phyloP scores from a whole-genome alignment of 805 yeast genomes.

The Pichia scutulata region DNA sequence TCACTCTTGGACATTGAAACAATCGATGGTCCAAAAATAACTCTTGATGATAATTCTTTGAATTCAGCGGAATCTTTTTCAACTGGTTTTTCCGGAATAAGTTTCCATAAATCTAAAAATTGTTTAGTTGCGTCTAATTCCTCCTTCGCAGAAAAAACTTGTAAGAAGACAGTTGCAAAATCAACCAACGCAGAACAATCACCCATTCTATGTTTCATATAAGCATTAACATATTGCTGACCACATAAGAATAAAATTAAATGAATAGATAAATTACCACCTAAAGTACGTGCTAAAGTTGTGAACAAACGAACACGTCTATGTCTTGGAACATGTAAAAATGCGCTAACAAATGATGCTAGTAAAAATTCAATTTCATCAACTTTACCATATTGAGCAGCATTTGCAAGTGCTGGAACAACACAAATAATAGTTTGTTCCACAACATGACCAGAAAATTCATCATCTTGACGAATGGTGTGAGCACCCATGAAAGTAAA shows the following conservation, averaged over 20 bases:
- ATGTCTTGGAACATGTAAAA: constrained; percentile 92
- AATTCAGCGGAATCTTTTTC: constrained; percentile 32
- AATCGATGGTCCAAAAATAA: constrained; percentile 57
- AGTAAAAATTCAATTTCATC: constrained; percentile 78
- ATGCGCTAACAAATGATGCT: constrained; percentile 88
- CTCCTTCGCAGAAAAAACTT: constrained; percentile 58
- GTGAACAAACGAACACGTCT: constrained; percentile 82
- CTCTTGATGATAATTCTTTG: constrained; percentile 38
- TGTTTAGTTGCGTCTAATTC: constrained; percentile 51
- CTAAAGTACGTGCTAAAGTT: constrained; percentile 69
- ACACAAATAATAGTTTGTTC: constrained; percentile 87
- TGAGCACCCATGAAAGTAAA: constrained; percentile 99
- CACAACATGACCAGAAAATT: constrained; percentile 84
- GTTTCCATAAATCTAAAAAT: constrained; percentile 45
- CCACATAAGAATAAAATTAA: constrained; percentile 72
- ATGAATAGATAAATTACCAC: constrained; percentile 58
- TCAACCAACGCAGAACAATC: constrained; percentile 66
- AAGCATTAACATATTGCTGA: constrained; percentile 58
- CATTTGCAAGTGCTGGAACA: constrained; percentile 73
- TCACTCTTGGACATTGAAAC: constrained; percentile 44
- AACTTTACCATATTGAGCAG: constrained; percentile 35
- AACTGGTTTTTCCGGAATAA: constrained; percentile 36
- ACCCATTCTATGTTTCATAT: constrained; percentile 46
- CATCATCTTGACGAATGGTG: constrained; percentile 94
- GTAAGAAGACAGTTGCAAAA: constrained; percentile 63